phyloP scores from a whole-genome alignment of 139 green algal species.

The Chlorella sp. region DNA sequence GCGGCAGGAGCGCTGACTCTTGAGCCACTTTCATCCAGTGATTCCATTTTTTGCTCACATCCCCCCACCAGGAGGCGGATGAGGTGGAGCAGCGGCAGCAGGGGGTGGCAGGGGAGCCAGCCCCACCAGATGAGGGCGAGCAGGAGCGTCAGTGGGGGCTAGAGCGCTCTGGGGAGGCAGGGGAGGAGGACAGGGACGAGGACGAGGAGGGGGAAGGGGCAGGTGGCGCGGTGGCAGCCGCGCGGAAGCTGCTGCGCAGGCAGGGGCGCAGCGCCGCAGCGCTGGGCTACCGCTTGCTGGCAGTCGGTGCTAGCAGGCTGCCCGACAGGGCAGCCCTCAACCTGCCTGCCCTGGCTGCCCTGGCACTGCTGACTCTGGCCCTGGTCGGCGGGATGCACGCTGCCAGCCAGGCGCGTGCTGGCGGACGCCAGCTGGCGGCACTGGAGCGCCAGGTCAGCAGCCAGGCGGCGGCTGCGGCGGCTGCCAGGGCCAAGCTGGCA shows the following conservation, averaged over 20 bases:
- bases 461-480: neutral
- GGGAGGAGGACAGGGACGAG: neutral
- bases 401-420: neutral
- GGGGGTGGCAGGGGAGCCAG: neutral
- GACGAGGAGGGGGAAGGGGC: neutral
- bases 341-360: neutral
- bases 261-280: neutral
- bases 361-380: neutral
- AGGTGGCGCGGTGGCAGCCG: neutral
- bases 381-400: neutral
- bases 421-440: neutral
- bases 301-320: neutral
- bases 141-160: neutral
- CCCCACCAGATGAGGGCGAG: neutral
- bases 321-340: too few species aligned
- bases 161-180: neutral
- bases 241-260: neutral
- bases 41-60: too few species aligned
- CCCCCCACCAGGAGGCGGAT: neutral
- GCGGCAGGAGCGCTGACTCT: too few species aligned
- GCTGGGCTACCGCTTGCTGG: neutral
- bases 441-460: neutral
- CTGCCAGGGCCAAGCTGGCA: neutral
- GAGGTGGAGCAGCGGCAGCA: conserved; percentile 20
- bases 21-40: too few species aligned